A percentile compares a stretch with the other conserved stretches of the same genome.
Evolutionary conservation across 2,329 filamentous ascomycete genomes (phyloP).

Genomic region (Colletotrichum australisinense): DNA sequence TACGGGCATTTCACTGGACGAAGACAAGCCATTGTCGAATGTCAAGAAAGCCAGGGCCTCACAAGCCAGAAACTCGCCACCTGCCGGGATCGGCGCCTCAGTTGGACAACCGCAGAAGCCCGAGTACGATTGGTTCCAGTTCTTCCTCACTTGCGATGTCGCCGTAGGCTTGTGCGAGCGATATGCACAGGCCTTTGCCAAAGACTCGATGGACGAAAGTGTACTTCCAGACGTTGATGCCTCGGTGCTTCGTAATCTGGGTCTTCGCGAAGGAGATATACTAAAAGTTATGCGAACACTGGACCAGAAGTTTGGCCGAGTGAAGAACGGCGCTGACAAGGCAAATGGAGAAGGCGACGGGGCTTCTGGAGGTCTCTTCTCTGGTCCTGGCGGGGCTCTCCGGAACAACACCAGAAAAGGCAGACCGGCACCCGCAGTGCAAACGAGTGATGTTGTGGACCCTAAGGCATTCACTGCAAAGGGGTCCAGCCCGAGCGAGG

Average conservation of each 20-base stretch:
- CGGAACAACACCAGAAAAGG: conserved; percentile 96
- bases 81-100: conserved; percentile 61
- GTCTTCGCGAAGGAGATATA: conserved; percentile 96
- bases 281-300: conserved; percentile 92
- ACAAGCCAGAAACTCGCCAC: conserved; percentile 44
- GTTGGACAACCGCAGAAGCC: conserved; percentile 70
- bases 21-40: conserved; percentile 92
- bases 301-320: conserved; percentile 82
- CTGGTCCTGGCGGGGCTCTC: conserved; percentile 88
- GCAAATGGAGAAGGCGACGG: conserved; percentile 59
- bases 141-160: conserved; percentile 93
- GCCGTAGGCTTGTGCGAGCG: conserved; percentile 93
- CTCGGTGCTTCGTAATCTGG: conserved; percentile 83
- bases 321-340: conserved; percentile 69
- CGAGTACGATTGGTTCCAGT: conserved; percentile 98
- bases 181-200: conserved; percentile 88
- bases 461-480: conserved; percentile 83
- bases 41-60: conserved; percentile 69
- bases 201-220: conserved; percentile 96
- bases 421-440: conserved; percentile 86
- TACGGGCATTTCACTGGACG: conserved; percentile 90
- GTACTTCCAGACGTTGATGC: conserved; percentile 91
- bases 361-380: conserved; percentile 75
- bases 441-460: conserved; percentile 88
- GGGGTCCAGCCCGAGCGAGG: conserved; percentile 56